phyloP scores from a whole-genome alignment of 106 monocot genomes.

The Posidonia australis region DNA sequence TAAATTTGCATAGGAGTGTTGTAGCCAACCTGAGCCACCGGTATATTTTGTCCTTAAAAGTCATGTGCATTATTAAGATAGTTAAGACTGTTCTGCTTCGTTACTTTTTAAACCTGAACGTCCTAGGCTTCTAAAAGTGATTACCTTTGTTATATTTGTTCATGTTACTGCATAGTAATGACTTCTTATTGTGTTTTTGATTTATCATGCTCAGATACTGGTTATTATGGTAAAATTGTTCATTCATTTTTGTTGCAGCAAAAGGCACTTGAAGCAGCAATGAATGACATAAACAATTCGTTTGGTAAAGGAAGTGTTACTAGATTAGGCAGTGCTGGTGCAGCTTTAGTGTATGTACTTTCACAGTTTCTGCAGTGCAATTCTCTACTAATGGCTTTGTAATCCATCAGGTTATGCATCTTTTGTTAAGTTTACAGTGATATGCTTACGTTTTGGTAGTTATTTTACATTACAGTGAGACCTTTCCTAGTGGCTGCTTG shows the following conservation, averaged over 20 bases:
- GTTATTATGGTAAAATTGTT: not conserved
- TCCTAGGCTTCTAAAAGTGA: too few species aligned
- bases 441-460: not conserved
- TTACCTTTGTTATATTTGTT: too few species aligned
- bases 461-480: conserved; percentile 45
- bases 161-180: too few species aligned
- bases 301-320: conserved; percentile 99
- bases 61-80: too few species aligned
- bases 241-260: conserved; percentile 31
- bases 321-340: conserved; percentile 91
- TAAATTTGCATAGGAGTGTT: too few species aligned
- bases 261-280: conserved; percentile 92
- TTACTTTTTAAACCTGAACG: too few species aligned
- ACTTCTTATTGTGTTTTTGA: too few species aligned
- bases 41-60: too few species aligned
- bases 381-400: not conserved
- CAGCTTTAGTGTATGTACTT: conserved; percentile 70
- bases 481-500: conserved; percentile 95
- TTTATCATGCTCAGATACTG: not conserved
- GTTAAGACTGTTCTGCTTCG: too few species aligned
- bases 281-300: conserved; percentile 94
- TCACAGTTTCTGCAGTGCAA: not conserved
- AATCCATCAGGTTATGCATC: not conserved
- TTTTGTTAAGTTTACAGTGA: not conserved
- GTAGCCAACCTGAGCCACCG: too few species aligned